Percentiles rank a stretch among this genome's conserved stretches.
These are phyloP conservation scores for Glycine latifolia DNA, from an alignment of 306 rosid genomes.

Conservation along the genomic window DNA sequence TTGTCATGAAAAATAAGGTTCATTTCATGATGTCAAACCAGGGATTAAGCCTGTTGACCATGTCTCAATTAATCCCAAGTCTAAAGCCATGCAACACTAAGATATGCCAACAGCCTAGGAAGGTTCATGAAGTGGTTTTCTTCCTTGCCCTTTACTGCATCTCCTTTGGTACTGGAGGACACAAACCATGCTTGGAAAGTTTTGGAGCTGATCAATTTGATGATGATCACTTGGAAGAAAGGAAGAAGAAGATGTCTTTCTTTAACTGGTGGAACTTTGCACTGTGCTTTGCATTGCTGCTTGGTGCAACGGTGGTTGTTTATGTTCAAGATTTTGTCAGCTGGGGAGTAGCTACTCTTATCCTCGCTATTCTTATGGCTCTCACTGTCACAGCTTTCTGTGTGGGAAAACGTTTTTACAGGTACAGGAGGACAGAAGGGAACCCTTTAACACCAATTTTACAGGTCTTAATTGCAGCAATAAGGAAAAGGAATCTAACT, in stretches of 20 bases:
- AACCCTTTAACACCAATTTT: constrained; percentile 56
- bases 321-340: constrained; percentile 53
- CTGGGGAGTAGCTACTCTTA: constrained; percentile 58
- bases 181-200: constrained; percentile 64
- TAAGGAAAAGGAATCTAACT: constrained; percentile 55
- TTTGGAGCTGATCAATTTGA: constrained; percentile 71
- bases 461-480: constrained; percentile 59
- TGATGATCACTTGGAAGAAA: constrained; percentile 54
- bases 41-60: constrained; percentile 58
- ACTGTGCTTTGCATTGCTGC: constrained; percentile 52
- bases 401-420: constrained; percentile 50
- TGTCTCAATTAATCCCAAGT: constrained; percentile 57
- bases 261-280: constrained; percentile 66
- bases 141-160: constrained; percentile 59
- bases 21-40: constrained; percentile 29
- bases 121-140: constrained; percentile 32
- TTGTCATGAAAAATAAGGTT: background rate
- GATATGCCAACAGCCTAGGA: constrained; percentile 38
- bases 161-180: constrained; percentile 63
- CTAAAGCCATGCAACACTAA: constrained; percentile 54
- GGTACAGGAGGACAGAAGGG: constrained; percentile 54
- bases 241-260: constrained; percentile 63
- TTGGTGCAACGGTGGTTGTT: constrained; percentile 56
- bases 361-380: constrained; percentile 51
- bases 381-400: constrained; percentile 47